Evolutionary conservation across 768 basidiomycete species (phyloP), one percentile per base, ranked within the genome.

Genomic region (Scleroderma bovista): DNA sequence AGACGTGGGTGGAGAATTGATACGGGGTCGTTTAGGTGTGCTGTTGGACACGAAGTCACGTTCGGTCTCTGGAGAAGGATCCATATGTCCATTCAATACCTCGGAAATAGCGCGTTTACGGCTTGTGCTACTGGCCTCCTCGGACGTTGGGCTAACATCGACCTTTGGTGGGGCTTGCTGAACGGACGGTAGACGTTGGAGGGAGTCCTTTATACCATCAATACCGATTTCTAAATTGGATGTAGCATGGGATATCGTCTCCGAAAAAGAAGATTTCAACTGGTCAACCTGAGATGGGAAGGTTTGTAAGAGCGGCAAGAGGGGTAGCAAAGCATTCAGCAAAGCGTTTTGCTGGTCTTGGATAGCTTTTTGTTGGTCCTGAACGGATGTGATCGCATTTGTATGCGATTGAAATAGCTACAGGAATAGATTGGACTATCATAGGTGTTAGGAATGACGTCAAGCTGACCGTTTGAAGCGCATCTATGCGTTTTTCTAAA

Each of bases 301-400:
- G 9, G 78, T 68, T 51, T 85, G 81, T 2, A 86, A 51, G 4
- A 84, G 66, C 23, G 86, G 83, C 2, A 84, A 63, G 15, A 88
- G 63, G 7, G 86, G 83, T 0, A 78, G 53, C 2, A 88, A 64
- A 11, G 79, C 69, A 20, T 78, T 60, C 2, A 86, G 61, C 1
- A 85, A 73, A 12, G 74, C 72, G 17, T 67, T 71, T 60, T 86
- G 83, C 54, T 86, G 84, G 19, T 80, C 76, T 56, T 53, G 51
- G 33, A 65, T 29, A 0, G 50, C 45, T 16, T 60, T 61, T 19
- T 63, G 60, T 24, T 63, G 62, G 15, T 64, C 58, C 45, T 84
- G 81, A 20, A 87, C 62, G 2, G 73, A 73, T 52, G 82, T 82
- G 45, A 86, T 68, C 11, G 74, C 71, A 57, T 80, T 77, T 2